phyloP scores from a whole-genome alignment of 192 early-diverging fungal species.

The Neocallimastix lanati region DNA sequence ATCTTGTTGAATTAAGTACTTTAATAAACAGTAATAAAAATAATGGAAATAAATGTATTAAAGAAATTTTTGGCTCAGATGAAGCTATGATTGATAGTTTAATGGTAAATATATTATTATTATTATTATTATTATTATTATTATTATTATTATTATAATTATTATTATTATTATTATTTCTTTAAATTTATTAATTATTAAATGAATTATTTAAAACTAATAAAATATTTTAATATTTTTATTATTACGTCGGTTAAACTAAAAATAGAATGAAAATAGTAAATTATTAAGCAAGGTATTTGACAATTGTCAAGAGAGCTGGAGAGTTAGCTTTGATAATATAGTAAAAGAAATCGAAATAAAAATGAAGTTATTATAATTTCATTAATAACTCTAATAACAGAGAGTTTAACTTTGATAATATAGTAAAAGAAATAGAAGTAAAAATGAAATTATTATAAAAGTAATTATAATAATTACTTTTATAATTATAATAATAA shows the following conservation, averaged over 20 bases:
- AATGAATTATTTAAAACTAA: too few relatives aligned
- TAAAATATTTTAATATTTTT: too few relatives aligned
- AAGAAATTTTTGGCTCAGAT: not conserved
- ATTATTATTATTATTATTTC: too few relatives aligned
- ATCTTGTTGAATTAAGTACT: not conserved
- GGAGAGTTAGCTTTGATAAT: not conserved
- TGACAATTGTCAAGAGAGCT: not conserved
- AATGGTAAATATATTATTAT: not conserved
- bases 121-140: too few relatives aligned
- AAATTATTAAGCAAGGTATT: not conserved
- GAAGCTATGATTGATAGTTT: not conserved
- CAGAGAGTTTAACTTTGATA: not conserved
- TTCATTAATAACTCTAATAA: too few relatives aligned
- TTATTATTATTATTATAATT: too few relatives aligned
- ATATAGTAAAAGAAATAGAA: not conserved
- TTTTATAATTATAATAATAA: too few relatives aligned
- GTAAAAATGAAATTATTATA: not conserved
- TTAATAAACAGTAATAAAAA: not conserved
- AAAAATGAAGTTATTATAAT: not conserved
- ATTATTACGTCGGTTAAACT: too few relatives aligned
- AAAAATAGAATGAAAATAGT: not conserved
- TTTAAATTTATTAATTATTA: too few relatives aligned
- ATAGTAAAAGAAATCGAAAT: not conserved
- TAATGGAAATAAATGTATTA: not conserved
- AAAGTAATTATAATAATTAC: too few relatives aligned